Percentiles rank a stretch among this genome's conserved stretches.
Conservation (phyloP, 108 stramenopile species). For the Fragilaria crotonensis region DNA sequence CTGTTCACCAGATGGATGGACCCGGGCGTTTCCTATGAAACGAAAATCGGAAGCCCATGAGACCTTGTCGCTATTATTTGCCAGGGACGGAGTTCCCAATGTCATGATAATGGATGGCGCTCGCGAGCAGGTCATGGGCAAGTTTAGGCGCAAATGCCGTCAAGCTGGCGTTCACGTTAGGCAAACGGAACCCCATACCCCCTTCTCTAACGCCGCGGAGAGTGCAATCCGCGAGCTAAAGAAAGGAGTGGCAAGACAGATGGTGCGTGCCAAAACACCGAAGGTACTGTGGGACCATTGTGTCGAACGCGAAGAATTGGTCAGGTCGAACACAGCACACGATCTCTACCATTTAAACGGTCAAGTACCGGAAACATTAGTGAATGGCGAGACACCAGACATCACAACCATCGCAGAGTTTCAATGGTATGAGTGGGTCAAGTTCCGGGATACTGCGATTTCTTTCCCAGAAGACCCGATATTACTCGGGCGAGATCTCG, state of each 20-base stretch:
- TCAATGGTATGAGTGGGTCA: conserved; percentile 41
- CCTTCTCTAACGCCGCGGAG: conserved; percentile 17
- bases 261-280: not conserved
- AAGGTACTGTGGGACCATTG: conserved; percentile 3
- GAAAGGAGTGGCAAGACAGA: conserved; percentile 7
- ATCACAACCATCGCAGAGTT: conserved; percentile 33
- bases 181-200: too few species aligned
- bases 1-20: conserved; percentile 13
- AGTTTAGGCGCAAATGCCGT: conserved; percentile 6
- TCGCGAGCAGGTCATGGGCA: conserved; percentile 3
- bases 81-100: conserved; percentile 14
- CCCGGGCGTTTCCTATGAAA: conserved; percentile 9
- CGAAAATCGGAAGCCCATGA: conserved; percentile 17
- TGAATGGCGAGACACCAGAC: conserved; percentile 19
- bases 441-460: conserved; percentile 11
- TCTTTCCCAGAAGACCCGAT: not conserved
- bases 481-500: conserved; percentile 16
- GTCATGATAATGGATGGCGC: too few species aligned
- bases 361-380: conserved; percentile 18
- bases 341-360: conserved; percentile 27
- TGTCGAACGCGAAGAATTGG: conserved; percentile 4
- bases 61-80: conserved; percentile 12
- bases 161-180: conserved; percentile 9
- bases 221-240: conserved; percentile 15
- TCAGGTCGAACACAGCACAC: conserved; percentile 20